Evolutionary conservation across 371 early-diverging fungal genomes (phyloP).

Genomic region (Haplosporangium sp.): DNA sequence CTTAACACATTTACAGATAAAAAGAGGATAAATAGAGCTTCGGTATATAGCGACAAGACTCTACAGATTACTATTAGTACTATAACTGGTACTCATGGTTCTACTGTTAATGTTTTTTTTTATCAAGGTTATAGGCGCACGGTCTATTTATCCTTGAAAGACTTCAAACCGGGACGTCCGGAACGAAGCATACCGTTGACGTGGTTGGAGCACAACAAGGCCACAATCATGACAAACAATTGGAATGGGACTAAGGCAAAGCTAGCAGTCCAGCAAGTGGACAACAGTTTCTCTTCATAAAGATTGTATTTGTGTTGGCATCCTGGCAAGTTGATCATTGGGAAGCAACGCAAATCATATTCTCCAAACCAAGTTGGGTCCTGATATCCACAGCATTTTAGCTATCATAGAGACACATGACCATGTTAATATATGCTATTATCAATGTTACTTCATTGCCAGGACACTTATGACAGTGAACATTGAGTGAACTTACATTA

Average conservation of each 20-base stretch:
- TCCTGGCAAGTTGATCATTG: conserved; percentile 67
- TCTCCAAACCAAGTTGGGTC: conserved; percentile 22
- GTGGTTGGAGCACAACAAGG: conserved; percentile 70
- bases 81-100: not conserved
- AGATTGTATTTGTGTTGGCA: conserved; percentile 69
- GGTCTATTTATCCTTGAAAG: conserved; percentile 41
- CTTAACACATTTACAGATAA: no score
- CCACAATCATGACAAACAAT: conserved; percentile 64
- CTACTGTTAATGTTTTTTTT: not conserved
- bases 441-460: no score
- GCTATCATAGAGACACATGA: conserved; percentile 5
- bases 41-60: not conserved
- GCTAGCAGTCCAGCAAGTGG: conserved; percentile 59
- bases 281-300: conserved; percentile 59
- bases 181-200: conserved; percentile 63
- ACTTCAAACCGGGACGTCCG: conserved; percentile 46
- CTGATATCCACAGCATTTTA: conserved; percentile 53
- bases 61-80: no score
- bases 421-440: no score
- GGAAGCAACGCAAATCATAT: conserved; percentile 62
- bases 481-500: conserved; percentile 17
- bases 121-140: not conserved
- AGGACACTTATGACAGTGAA: no score
- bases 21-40: not conserved
- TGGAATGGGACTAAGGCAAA: conserved; percentile 64